Base-by-base conservation (phyloP, 2,329 filamentous ascomycete species). In the Colletotrichum lupini region DNA sequence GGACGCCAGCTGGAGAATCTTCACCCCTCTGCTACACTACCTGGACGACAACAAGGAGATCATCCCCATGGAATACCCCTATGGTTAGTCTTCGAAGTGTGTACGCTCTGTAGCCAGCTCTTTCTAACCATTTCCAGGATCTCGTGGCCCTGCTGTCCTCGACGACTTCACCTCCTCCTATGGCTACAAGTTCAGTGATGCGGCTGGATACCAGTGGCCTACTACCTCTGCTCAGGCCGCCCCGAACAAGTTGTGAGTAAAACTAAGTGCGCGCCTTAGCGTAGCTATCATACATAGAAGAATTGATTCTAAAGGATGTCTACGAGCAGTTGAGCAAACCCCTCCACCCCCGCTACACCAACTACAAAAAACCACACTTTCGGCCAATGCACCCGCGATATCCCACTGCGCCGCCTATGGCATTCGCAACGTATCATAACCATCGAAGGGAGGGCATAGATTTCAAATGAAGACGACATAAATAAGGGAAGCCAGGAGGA, bases 1-100 rank as follows among this genome's bases (percentile, higher is more conserved):
- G 35, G 97, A 99, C 80, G 95, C 97, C 73, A 97, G 94, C 86
- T 99, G 97, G 97, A 95, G 95, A 84, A 97, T 99, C 84, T 99
- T 99, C 86, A 97, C 95, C 2, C 97, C 97, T 77, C 92, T 99
- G 49, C 89, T 99, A 76, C 96, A 99, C 88, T 99, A 99, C 86
- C 91, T 99, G 14, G 97, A 99, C 77, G 95, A 98, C 82, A 98
- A 98, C 90, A 98, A 98, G 90, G 97, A 99, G 86, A 98, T 99
- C 77, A 94, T 98, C 74, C 97, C 97, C 30, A 99, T 99, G 97
- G 96, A 98, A 82, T 99, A 99, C 86, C 96, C 97, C 77, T 99
- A 99, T 82, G 97, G 97, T 98, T 86, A 87, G 93, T 84, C 56
- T 4, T 32, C 37, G 30, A 26, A 53, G 37, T 12, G 24, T 12